phyloP scores from a whole-genome alignment of 169 alveolate species.

The Theileria luwenshuni region DNA sequence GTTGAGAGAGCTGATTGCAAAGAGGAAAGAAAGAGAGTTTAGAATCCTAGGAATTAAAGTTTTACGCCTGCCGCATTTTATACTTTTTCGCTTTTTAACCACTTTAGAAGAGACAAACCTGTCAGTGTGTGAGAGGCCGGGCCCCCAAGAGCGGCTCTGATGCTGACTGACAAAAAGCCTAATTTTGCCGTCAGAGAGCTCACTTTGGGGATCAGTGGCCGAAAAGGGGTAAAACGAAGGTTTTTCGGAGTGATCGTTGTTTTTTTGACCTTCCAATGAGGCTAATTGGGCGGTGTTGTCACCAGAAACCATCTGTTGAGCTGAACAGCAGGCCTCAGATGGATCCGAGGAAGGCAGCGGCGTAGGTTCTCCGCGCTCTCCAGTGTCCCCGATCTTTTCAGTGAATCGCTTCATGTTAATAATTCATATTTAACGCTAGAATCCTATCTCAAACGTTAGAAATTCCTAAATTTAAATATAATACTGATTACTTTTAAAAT shows the following conservation, averaged over 20 bases:
- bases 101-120: too few relatives aligned
- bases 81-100: too few relatives aligned
- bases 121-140: too few relatives aligned
- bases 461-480: neutral
- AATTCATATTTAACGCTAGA: slow-evolving; percentile 7
- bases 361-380: neutral
- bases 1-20: neutral
- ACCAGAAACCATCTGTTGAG: slow-evolving; percentile 2
- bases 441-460: slow-evolving; percentile 6
- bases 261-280: too few relatives aligned
- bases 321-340: slow-evolving; percentile 1
- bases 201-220: too few relatives aligned
- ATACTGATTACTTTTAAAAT: neutral
- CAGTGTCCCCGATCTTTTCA: neutral
- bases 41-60: neutral
- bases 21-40: slow-evolving; percentile 8
- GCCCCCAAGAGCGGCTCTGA: too few relatives aligned
- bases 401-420: neutral
- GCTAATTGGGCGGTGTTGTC: slow-evolving; percentile 7
- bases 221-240: too few relatives aligned
- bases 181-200: too few relatives aligned
- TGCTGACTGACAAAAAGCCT: too few relatives aligned
- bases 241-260: too few relatives aligned
- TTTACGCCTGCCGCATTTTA: neutral
- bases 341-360: neutral